A percentile compares a stretch with the other conserved stretches of the same genome.
phyloP scores from a whole-genome alignment of 164 flowering plant genomes.

The Tinospora cordifolia region DNA sequence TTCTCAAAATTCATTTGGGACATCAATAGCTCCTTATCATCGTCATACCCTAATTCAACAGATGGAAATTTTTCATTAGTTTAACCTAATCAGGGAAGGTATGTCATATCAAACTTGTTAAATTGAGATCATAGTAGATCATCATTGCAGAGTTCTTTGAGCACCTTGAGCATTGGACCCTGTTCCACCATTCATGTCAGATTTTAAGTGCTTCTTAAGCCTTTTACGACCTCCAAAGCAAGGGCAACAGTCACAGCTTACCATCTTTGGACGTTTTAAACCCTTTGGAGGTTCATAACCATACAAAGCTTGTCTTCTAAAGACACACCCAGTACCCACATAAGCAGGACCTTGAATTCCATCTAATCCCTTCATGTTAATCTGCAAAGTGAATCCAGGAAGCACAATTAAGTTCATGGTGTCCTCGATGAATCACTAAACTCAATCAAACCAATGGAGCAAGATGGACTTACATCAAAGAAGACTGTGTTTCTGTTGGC shows the following conservation, averaged over 20 bases:
- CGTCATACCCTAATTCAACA: constrained; percentile 37
- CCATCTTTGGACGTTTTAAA: constrained; percentile 91
- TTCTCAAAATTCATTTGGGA: constrained; percentile 88
- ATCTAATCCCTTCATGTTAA: constrained; percentile 94
- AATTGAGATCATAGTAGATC: background rate
- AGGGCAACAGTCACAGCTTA: constrained; percentile 87
- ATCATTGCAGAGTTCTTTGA: background rate
- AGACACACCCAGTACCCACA: constrained; percentile 96
- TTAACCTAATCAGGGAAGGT: background rate
- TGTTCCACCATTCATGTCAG: constrained; percentile 30
- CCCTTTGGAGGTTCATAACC: constrained; percentile 88
- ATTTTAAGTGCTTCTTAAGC: constrained; percentile 35
- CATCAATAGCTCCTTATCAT: constrained; percentile 65
- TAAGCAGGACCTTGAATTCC: constrained; percentile 95
- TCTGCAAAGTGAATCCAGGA: constrained; percentile 39
- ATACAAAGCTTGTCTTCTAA: constrained; percentile 86
- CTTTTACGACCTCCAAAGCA: constrained; percentile 75
- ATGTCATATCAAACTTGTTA: background rate
- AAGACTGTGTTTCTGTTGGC: constrained; percentile 96
- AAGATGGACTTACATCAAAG: constrained; percentile 74
- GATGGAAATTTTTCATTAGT: background rate
- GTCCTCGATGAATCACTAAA: background rate
- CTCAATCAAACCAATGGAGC: background rate
- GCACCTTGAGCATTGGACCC: constrained; percentile 39
- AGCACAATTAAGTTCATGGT: background rate